Base-by-base conservation (phyloP, 441 rosid genomes). In the Corymbia calophylla region DNA sequence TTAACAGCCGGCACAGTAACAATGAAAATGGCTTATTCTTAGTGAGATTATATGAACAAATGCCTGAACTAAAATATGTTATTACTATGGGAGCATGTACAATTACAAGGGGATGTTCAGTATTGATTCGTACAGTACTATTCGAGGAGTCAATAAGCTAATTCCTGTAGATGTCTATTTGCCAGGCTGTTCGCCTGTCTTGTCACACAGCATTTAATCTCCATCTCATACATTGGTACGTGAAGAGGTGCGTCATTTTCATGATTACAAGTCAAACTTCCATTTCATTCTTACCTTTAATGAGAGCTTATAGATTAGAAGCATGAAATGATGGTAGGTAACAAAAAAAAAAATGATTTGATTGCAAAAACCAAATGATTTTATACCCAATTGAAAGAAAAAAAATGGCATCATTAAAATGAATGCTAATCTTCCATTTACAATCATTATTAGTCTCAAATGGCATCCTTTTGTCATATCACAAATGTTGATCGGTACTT, bases 171-270 rank as follows among this genome's bases (percentile, higher is more conserved):
- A 35, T 35, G 39, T 21, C 27, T 55, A 39, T 5, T 39, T 39
- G 44, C 5, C 6, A 39, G 44, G 44, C 44, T 39, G 44, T 39
- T 6, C 5, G 10, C 10, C n/a, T 14, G 1, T 68, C 6, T 5
- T 1, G 2, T 32, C 47, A 5, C 9, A 15, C 11, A 35, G 4
- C 13, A 1, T 9, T 32, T 70, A 32, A 70, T 32, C 13, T 68
- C 80, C 25, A 32, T 31, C 21, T 6, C 13, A 0, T 18, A 9
- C 2, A 68, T 35, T 0, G 4, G 7, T 35, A 5, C 1, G 9
- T 35, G 13, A 70, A 19, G 47, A 35, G 81, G 48, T 0, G 15
- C 6, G 15, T 70, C 48, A 2, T 5, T 70, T 70, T 73, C 16
- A 39, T 73, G 29, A 47, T 11, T 21, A 73, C 49, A 0, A 19